Evolutionary conservation across 1,284 basidiomycete species (phyloP), one percentile per base, ranked within the genome.

Genomic region (Pseudozyma sp.): DNA sequence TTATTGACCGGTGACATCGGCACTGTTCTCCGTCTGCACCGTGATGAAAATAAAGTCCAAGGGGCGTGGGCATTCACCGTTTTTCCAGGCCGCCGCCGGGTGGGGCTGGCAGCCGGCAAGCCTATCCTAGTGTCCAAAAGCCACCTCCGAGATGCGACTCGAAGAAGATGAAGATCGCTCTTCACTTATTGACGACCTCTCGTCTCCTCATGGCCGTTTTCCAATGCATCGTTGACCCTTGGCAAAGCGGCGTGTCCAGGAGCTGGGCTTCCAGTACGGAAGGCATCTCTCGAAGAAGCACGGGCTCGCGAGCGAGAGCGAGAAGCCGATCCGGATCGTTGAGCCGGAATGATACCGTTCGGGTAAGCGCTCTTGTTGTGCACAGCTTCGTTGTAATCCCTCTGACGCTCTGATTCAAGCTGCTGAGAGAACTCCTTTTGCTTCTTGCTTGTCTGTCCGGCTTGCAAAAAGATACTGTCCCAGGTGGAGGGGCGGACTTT

Each of bases 401-500:
- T 57, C 38, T 25, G 44, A 10, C 72, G 49, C 48, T 75, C 72
- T 2, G 50, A 35, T 31, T 70, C 72, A 31, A 75, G 63, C 39
- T 75, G 72, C 39, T 70, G 72, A 16, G 67, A 52, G 21, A 75
- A 75, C 25, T 75, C 57, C 13, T 75, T 64, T 34, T 75, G 72
- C 68, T 75, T 75, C 48, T 70, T 67, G 54, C 55, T 70, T 12
- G 59, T 64, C 63, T 75, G 67, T 1, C 72, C 72, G 1, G 68
- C 72, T 35, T 70, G 68, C 3, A 75, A 40, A 57, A 75, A 75
- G 56, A 70, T 50, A 34, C 59, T 64, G 59, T 75, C 72, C 72
- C 72, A 75, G 7, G 67, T 58, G 40, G 72, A 75, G 31, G 59
- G 67, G n/a, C 36, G 50, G 35, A 86, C 82, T 56, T 79, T 77